A percentile compares a stretch with the other conserved stretches of the same genome.
These are phyloP conservation scores for Ustilago tritici DNA, from an alignment of 1,284 basidiomycete species.

Conservation along the genomic window DNA sequence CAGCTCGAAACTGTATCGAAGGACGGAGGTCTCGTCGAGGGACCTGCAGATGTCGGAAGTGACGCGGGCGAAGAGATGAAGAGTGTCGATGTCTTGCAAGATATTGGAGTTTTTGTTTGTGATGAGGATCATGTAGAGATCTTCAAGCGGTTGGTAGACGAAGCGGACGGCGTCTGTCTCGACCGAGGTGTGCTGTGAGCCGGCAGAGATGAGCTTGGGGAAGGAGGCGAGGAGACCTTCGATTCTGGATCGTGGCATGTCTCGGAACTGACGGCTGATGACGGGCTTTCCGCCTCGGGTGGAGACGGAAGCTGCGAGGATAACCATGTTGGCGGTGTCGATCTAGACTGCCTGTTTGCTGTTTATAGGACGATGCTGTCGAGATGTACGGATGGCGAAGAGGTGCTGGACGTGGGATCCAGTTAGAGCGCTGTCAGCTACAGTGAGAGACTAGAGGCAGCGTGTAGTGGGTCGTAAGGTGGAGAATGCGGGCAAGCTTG, in stretches of 20 bases:
- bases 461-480: neutral
- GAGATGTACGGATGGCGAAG: no score
- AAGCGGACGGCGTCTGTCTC: constrained; percentile 76
- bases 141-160: constrained; percentile 97
- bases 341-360: neutral
- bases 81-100: constrained; percentile 95
- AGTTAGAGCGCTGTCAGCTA: neutral
- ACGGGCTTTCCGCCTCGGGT: constrained; percentile 94
- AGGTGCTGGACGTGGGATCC: no score
- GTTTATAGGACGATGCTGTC: no score
- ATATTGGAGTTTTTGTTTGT: constrained; percentile 99
- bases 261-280: constrained; percentile 94
- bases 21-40: constrained; percentile 88
- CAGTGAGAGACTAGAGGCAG: neutral
- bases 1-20: constrained; percentile 92
- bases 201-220: constrained; percentile 95
- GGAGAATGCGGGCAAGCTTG: neutral
- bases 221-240: constrained; percentile 96
- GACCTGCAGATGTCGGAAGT: constrained; percentile 84
- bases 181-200: constrained; percentile 93
- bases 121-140: constrained; percentile 96
- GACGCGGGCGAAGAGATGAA: constrained; percentile 92
- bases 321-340: constrained; percentile 73
- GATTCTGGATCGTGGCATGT: constrained; percentile 90
- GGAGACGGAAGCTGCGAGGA: constrained; percentile 91